Conservation (phyloP, 2,329 filamentous ascomycete genomes). For the Colletotrichum euphorbiae region DNA sequence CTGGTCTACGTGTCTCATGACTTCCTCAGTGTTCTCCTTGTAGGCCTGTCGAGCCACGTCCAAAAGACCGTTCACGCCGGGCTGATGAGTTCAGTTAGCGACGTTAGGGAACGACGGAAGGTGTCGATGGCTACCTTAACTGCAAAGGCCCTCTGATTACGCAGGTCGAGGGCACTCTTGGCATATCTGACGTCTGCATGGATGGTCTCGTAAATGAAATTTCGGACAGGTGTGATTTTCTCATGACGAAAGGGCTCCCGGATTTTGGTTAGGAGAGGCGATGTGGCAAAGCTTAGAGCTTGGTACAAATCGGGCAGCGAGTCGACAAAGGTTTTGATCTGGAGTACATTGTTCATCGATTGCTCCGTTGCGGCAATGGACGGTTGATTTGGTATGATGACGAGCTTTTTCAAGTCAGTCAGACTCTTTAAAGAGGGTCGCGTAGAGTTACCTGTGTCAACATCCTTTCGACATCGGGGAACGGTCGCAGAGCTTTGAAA, state of each 20-base stretch:
- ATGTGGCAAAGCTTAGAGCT: conserved; percentile 73
- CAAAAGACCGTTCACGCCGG: conserved; percentile 85
- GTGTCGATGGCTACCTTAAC: conserved; percentile 69
- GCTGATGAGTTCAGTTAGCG: conserved; percentile 58
- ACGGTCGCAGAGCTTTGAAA: conserved; percentile 73
- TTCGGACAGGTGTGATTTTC: conserved; percentile 69
- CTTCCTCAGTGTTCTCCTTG: conserved; percentile 86
- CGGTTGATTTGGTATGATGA: conserved; percentile 76
- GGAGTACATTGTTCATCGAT: conserved; percentile 86
- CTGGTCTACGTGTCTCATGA: conserved; percentile 75
- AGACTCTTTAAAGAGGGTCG: conserved; percentile 9
- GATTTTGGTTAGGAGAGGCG: conserved; percentile 74
- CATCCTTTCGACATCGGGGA: conserved; percentile 83
- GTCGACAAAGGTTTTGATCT: conserved; percentile 84
- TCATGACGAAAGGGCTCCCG: conserved; percentile 75
- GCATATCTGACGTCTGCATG: conserved; percentile 86
- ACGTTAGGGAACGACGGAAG: background rate
- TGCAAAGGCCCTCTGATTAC: conserved; percentile 91
- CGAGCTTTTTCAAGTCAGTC: conserved; percentile 65
- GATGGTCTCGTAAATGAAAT: conserved; percentile 75
- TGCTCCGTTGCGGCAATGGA: conserved; percentile 80
- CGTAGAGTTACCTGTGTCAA: conserved; percentile 71
- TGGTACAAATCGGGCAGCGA: conserved; percentile 75
- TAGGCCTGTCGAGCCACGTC: conserved; percentile 91
- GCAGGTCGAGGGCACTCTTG: conserved; percentile 82